These are phyloP conservation scores for Aspergillus fischeri DNA, from an alignment of 2,329 filamentous ascomycete species.

Conservation along the genomic window DNA sequence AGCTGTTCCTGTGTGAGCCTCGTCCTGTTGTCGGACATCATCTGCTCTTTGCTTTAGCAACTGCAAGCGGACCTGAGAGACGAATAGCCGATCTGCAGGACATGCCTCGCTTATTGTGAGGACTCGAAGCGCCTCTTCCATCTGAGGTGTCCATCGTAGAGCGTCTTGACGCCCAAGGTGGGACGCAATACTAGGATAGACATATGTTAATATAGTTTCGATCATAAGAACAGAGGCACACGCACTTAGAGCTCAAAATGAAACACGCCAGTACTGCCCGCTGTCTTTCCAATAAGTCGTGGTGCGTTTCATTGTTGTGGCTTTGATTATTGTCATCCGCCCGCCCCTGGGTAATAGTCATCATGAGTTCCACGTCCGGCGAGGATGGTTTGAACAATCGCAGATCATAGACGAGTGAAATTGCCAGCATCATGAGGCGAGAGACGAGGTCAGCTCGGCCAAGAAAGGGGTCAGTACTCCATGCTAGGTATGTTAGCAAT, in stretches of 20 bases:
- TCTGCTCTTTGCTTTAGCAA: conserved; percentile 29
- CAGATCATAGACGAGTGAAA: conserved; percentile 37
- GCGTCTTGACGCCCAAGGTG: conserved; percentile 33
- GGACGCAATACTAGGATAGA: conserved; percentile 27
- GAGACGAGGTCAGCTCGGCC: conserved; percentile 27
- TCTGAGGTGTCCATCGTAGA: conserved; percentile 36
- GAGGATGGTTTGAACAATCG: conserved; percentile 30
- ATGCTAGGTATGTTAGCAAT: conserved; percentile 35
- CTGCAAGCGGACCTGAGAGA: conserved; percentile 36
- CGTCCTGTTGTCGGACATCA: conserved; percentile 27
- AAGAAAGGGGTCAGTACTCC: conserved; percentile 36
- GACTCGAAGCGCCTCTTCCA: conserved; percentile 34
- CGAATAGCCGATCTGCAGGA: conserved; percentile 28
- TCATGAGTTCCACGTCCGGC: conserved; percentile 28
- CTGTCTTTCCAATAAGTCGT: conserved; percentile 22
- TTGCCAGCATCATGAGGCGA: conserved; percentile 36
- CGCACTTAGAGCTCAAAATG: conserved; percentile 28
- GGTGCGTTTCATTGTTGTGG: conserved; percentile 9
- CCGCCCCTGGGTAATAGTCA: conserved; percentile 25
- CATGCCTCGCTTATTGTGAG: conserved; percentile 23
- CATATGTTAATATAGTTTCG: conserved; percentile 7
- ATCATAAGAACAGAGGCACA: neutral
- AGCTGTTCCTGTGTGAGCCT: conserved; percentile 13
- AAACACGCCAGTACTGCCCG: conserved; percentile 30
- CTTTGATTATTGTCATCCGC: conserved; percentile 8